These are phyloP conservation scores for Westerdykella ornata DNA, from an alignment of 2,329 filamentous ascomycete genomes.

Conservation along the genomic window DNA sequence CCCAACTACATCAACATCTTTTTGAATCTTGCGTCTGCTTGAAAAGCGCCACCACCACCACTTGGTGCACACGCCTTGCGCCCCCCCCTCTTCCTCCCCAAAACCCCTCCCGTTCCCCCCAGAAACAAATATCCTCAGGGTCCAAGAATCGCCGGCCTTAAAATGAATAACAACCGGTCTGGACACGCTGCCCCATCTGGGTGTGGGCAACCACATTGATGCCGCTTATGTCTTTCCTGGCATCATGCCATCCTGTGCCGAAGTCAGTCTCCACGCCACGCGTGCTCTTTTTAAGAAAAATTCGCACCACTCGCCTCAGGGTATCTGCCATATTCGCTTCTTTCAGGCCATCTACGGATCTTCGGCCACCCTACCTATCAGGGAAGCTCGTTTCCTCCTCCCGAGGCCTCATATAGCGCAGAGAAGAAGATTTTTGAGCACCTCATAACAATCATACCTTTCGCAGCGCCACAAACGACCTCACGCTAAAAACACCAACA, in stretches of 20 bases:
- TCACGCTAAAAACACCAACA: no score
- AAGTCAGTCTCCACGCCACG: slow-evolving; percentile 53
- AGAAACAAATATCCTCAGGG: slow-evolving; percentile 42
- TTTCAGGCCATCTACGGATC: slow-evolving; percentile 57
- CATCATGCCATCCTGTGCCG: slow-evolving; percentile 58
- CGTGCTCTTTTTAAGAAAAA: slow-evolving; percentile 45
- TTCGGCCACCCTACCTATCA: slow-evolving; percentile 34
- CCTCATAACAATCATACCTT: no score
- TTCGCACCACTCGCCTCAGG: slow-evolving; percentile 46
- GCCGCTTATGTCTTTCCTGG: slow-evolving; percentile 53
- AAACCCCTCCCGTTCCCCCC: no score
- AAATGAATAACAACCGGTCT: slow-evolving; percentile 48
- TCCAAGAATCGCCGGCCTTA: slow-evolving; percentile 26
- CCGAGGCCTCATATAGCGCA: slow-evolving; percentile 54
- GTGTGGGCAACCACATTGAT: slow-evolving; percentile 10
- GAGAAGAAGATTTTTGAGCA: slow-evolving; percentile 56
- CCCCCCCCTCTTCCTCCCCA: no score
- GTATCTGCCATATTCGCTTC: slow-evolving; percentile 53
- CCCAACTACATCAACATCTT: no score
- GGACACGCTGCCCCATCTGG: slow-evolving; percentile 18
- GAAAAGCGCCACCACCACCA: no score
- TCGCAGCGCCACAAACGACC: no score
- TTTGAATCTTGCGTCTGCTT: no score
- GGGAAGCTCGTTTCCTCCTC: slow-evolving; percentile 44
- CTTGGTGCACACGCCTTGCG: no score